These are phyloP conservation scores for Eimeria praecox DNA, from an alignment of 169 alveolate species.

Conservation along the genomic window DNA sequence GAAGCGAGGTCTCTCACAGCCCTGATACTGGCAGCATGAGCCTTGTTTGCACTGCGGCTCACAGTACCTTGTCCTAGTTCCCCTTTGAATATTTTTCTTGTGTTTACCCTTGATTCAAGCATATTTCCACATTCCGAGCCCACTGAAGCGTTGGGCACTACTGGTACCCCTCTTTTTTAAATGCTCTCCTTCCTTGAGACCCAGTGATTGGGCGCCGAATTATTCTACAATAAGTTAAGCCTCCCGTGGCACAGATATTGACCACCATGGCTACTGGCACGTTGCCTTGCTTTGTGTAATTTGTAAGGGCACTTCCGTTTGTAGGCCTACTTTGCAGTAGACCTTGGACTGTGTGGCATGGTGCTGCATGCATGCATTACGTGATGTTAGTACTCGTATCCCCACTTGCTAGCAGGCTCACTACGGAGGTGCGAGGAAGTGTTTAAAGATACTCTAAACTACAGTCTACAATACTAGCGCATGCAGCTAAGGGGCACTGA, in stretches of 20 bases:
- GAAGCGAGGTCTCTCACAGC: conserved; percentile 34
- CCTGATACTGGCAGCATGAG: conserved; percentile 17
- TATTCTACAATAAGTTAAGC: neutral
- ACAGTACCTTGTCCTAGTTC: neutral
- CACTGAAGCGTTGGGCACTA: conserved; percentile 1
- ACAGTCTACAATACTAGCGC: neutral
- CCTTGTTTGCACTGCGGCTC: conserved; percentile 17
- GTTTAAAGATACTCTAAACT: neutral
- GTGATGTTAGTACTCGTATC: neutral
- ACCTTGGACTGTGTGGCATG: neutral
- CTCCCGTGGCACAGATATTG: neutral
- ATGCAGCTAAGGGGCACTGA: neutral
- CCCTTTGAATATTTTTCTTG: neutral
- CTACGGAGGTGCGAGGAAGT: neutral
- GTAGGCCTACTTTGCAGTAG: neutral
- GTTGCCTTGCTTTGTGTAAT: neutral
- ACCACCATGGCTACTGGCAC: neutral
- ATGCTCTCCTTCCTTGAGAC: conserved; percentile 9
- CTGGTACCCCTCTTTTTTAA: neutral
- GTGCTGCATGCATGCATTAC: neutral
- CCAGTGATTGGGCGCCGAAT: neutral
- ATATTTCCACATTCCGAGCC: neutral
- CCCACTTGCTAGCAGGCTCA: neutral
- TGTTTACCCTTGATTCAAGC: neutral
- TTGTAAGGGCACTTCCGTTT: neutral